These are phyloP conservation scores for Malbranchea cinnamomea DNA, from an alignment of 2,329 filamentous ascomycete genomes.

Conservation along the genomic window DNA sequence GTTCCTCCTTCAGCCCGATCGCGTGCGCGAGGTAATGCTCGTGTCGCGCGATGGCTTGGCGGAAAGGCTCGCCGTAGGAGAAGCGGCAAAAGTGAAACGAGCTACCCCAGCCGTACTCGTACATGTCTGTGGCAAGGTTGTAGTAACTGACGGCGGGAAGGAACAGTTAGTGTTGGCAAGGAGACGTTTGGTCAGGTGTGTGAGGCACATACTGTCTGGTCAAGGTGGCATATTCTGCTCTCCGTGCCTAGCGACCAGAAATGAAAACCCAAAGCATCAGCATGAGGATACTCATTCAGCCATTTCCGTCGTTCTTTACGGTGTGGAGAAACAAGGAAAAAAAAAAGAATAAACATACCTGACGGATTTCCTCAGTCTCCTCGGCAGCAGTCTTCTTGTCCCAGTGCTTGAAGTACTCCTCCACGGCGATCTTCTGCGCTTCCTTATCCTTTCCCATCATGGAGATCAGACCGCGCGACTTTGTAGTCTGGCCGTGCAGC, in stretches of 20 bases:
- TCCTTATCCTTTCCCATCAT: slow-evolving; percentile 71
- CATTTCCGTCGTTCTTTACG: neutral
- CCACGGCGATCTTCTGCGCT: slow-evolving; percentile 67
- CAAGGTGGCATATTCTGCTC: slow-evolving; percentile 79
- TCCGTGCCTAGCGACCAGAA: slow-evolving; percentile 57
- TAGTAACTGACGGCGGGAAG: slow-evolving; percentile 63
- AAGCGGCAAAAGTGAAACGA: slow-evolving; percentile 98
- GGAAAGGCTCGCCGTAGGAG: slow-evolving; percentile 70
- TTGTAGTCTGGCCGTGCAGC: slow-evolving; percentile 61
- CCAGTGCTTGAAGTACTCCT: slow-evolving; percentile 96
- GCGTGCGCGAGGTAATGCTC: slow-evolving; percentile 93
- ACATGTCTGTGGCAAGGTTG: slow-evolving; percentile 88
- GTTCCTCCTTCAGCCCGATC: slow-evolving; percentile 71
- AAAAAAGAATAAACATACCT: slow-evolving; percentile 33
- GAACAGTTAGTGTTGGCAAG: slow-evolving; percentile 3
- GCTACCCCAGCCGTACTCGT: slow-evolving; percentile 93
- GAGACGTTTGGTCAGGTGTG: neutral
- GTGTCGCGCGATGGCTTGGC: slow-evolving; percentile 84
- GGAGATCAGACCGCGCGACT: slow-evolving; percentile 57
- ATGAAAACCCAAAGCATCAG: too few species aligned
- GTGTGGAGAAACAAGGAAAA: neutral
- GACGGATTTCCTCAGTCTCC: slow-evolving; percentile 71
- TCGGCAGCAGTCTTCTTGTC: slow-evolving; percentile 64
- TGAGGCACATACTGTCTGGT: slow-evolving; percentile 64
- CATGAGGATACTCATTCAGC: too few species aligned